Evolutionary conservation across 768 basidiomycete species (phyloP).

Genomic region (Vararia minispora): DNA sequence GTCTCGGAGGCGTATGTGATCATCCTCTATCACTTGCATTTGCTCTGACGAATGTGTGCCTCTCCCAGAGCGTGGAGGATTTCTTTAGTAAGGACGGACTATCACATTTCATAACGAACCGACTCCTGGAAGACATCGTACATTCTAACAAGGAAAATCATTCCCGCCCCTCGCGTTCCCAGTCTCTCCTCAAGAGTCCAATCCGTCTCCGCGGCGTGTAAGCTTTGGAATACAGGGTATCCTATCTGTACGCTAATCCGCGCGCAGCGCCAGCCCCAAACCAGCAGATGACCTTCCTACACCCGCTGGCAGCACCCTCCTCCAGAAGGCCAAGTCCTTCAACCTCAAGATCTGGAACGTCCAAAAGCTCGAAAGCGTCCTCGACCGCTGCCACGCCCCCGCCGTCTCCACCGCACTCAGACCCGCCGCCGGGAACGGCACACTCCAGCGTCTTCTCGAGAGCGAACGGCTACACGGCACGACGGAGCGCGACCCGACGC

Average conservation of each 20-base stretch:
- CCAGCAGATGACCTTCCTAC: conserved; percentile 20
- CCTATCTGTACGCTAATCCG: too few species aligned
- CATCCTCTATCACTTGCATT: not conserved
- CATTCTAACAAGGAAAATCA: conserved; percentile 59
- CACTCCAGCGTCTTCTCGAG: conserved; percentile 54
- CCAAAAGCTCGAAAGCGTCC: conserved; percentile 57
- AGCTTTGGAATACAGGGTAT: conserved; percentile 14
- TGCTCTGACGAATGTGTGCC: conserved; percentile 3
- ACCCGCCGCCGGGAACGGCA: conserved; percentile 25
- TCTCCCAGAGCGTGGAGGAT: conserved; percentile 59
- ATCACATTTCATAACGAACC: conserved; percentile 80
- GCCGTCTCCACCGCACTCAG: conserved; percentile 19
- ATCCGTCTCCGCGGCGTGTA: conserved; percentile 52
- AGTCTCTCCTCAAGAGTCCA: conserved; percentile 45
- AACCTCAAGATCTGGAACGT: conserved; percentile 85
- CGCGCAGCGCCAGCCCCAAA: too few species aligned
- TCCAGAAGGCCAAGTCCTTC: conserved; percentile 55
- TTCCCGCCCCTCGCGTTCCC: conserved; percentile 16
- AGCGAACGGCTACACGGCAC: conserved; percentile 78
- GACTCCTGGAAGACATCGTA: conserved; percentile 24
- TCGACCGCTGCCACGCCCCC: conserved; percentile 49
- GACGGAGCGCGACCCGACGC: conserved; percentile 84
- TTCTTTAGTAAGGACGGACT: conserved; percentile 75
- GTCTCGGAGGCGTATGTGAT: conserved; percentile 67
- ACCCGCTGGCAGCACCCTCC: conserved; percentile 30